A percentile compares a stretch with the other conserved stretches of the same genome.
These are phyloP conservation scores for Puccinia horiana DNA, from an alignment of 1,284 basidiomycete species.

Conservation along the genomic window DNA sequence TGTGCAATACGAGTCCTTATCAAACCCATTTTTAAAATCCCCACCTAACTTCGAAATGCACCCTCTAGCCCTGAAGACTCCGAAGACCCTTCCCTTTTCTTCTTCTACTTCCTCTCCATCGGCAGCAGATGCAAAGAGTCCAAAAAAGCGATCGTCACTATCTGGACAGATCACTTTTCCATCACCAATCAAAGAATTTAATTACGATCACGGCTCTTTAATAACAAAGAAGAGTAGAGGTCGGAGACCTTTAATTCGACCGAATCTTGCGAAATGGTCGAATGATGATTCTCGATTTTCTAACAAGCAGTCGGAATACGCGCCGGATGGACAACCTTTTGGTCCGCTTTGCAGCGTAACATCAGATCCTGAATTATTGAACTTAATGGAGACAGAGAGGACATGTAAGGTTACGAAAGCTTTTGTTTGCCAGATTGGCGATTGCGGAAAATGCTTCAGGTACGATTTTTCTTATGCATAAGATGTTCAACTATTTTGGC, in stretches of 20 bases:
- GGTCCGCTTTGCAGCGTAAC: not conserved
- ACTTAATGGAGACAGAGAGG: not conserved
- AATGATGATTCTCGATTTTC: not conserved
- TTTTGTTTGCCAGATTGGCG: constrained; percentile 4
- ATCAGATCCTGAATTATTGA: constrained; percentile 4
- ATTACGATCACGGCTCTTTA: not conserved
- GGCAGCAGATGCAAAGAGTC: not conserved
- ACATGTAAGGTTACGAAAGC: not conserved
- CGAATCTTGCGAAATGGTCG: not conserved
- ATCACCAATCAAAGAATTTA: constrained; percentile 17
- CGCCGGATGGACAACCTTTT: not conserved
- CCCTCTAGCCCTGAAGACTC: not conserved
- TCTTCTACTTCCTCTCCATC: not conserved
- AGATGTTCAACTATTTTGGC: not conserved
- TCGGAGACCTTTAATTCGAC: not conserved
- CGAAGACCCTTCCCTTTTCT: not conserved
- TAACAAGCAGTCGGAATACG: not conserved
- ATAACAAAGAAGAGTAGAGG: constrained; percentile 11
- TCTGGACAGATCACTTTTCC: not conserved
- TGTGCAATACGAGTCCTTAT: not conserved
- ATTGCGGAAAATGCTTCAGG: constrained; percentile 26
- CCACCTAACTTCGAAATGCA: not conserved
- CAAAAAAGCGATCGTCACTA: constrained; percentile 10
- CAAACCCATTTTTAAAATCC: not conserved
- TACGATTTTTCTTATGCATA: not conserved